Evolutionary conservation across 305 asterid species (phyloP), one percentile per base, ranked within the genome.

Genomic region (Euphrasia arctica): DNA sequence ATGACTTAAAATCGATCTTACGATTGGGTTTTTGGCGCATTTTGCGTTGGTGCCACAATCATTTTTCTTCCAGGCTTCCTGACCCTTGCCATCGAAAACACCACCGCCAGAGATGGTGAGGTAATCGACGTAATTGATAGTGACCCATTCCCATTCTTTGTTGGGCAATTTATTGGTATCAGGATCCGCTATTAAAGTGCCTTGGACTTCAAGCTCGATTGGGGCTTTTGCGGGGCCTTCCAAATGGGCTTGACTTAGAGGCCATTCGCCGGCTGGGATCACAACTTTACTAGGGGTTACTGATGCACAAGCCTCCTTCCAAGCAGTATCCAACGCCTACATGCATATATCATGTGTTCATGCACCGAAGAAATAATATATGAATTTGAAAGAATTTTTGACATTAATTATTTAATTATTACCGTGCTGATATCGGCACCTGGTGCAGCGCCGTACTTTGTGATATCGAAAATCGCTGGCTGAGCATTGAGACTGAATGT

Each of bases 141-240:
- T 18, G 22, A 18, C 22, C 22, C 22, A 18, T 18, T 18, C 22
- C 22, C 22, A 18, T 18, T 18, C 22, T 18, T 18, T 18, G 22
- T 18, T 18, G 22, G 22, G 22, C 22, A 18, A 18, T 18, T 18
- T 18, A 18, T 18, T 18, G 22, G 22, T 18, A 18, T 18, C 22
- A 18, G 22, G 1, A 12, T 67, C 58, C 27, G 91, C 88, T 52
- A 64, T 39, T 0, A 84, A 12, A 9, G 67, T 75, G 27, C 81
- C 88, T 65, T 70, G 54, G 2, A 79, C 54, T 52, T 74, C 67
- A 12, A 84, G 62, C 59, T 75, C 75, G 0, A 84, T 5, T 0
- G 83, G 82, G 45, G 82, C 74, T n/a, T 77, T 84, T 63, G 66
- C 71, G 2, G 76, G 77, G 0, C 81, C 81, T 32, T 5, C 39